Conservation (phyloP, 1,284 basidiomycete species). For the Fomitopsis betulina region DNA sequence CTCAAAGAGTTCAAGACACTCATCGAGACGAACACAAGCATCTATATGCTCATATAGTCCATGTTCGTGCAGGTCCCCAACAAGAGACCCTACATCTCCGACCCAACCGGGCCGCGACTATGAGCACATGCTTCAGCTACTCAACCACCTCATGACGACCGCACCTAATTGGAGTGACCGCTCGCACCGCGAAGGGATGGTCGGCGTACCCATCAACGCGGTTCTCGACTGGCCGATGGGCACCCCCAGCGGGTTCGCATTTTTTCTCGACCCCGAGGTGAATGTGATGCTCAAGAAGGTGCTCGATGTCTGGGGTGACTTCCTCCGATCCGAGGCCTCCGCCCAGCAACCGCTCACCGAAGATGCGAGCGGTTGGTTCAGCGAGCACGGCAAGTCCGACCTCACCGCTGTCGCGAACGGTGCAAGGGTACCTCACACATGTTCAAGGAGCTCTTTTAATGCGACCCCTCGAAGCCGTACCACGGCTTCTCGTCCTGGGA, state of each 20-base stretch:
- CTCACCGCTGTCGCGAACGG: neutral
- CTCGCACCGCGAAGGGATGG: conserved; percentile 27
- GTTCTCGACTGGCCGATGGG: conserved; percentile 46
- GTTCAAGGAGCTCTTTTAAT: conserved; percentile 33
- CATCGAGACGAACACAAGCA: conserved; percentile 32
- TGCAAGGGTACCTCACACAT: conserved; percentile 22
- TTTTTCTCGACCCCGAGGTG: conserved; percentile 40
- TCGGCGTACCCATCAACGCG: conserved; percentile 40
- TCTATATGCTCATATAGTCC: conserved; percentile 34
- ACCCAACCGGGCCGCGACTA: conserved; percentile 30
- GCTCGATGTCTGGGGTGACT: conserved; percentile 47
- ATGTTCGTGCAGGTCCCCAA: conserved; percentile 32
- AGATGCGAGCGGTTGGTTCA: conserved; percentile 40
- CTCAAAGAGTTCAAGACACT: conserved; percentile 33
- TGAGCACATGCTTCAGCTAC: conserved; percentile 36
- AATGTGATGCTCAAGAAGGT: conserved; percentile 35
- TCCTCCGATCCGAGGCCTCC: conserved; percentile 39
- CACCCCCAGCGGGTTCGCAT: conserved; percentile 38
- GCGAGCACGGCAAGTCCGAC: conserved; percentile 7
- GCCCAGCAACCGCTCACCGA: conserved; percentile 31
- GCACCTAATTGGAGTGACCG: conserved; percentile 30
- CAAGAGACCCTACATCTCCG: conserved; percentile 9
- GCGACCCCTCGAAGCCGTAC: conserved; percentile 32
- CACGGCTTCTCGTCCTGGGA: conserved; percentile 51
- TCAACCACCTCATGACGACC: conserved; percentile 38